Evolutionary conservation across 2,329 filamentous ascomycete species (phyloP), one percentile per base, ranked within the genome.

Genomic region (Ascochyta pisi): DNA sequence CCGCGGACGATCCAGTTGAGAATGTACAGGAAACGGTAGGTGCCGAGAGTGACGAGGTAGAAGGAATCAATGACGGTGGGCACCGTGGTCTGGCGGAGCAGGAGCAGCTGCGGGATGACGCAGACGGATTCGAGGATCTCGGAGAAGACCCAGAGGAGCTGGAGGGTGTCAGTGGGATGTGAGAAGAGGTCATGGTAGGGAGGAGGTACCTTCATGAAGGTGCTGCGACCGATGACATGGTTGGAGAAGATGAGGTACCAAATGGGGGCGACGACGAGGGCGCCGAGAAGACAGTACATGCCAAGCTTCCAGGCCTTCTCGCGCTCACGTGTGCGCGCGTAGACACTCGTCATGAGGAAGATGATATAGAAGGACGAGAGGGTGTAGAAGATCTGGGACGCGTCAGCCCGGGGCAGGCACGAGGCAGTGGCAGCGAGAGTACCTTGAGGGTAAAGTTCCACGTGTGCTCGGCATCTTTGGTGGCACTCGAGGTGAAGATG

Each of bases 51-150:
- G 45, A 95, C 81, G 51, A 98, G 89, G 77, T 98, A 98, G 79
- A 90, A 96, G n/a, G 91, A 96, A 75, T 96, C 91, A 77, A 98
- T 93, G 42, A 97, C 94, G 44, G 94, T 98, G 0, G 94, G 94
- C 0, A 97, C 92, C 24, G 88, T 92, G n/a, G 94, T 97, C 76
- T 97, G 92, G 57, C 94, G 90, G 13, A 98, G 86, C 39, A 97
- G 87, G 6, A 97, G 85, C 1, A 98, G 87, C 75, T 98, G 94
- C 0, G 94, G 94, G 19, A 98, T 86, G 31, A 97, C 86, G 75
- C 90, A 95, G 58, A 96, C 86, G 31, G 92, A 94, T 78, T 98
- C 94, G 69, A 98, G 89, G 64, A 96, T 89, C 66, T 95, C 88
- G 29, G 91, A 96, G 78, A 97, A 96, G 54, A 88, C 85, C 90